Evolutionary conservation across 148 eudicot species (phyloP).

Genomic region (Rhododendron kiyosumense): DNA sequence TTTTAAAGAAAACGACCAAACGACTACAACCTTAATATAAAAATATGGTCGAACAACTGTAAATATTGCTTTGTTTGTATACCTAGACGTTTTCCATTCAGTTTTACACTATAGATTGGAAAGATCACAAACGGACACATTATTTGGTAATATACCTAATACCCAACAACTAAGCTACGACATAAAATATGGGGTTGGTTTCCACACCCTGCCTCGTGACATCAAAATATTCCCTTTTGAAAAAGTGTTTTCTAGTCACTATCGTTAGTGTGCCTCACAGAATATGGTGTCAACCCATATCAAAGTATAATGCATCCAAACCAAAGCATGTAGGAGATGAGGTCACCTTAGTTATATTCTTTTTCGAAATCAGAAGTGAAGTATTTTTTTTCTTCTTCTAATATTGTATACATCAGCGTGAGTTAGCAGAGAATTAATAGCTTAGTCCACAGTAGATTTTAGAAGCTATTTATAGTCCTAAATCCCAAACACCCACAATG

Average conservation of each 20-base stretch:
- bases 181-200: background rate
- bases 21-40: too few relatives aligned
- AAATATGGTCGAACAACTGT: too few relatives aligned
- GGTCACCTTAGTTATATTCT: background rate
- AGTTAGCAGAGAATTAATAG: too few relatives aligned
- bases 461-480: too few relatives aligned
- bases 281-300: background rate
- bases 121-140: background rate
- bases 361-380: background rate
- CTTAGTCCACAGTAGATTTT: too few relatives aligned
- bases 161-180: background rate
- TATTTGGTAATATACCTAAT: too few relatives aligned
- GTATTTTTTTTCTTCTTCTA: background rate
- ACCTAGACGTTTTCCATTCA: background rate
- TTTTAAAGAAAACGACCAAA: too few relatives aligned
- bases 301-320: background rate
- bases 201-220: background rate
- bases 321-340: background rate
- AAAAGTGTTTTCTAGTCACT: background rate
- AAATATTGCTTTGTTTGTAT: too few relatives aligned
- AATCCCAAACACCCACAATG: too few relatives aligned
- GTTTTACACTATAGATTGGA: background rate
- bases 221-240: background rate
- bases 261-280: background rate
- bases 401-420: too few relatives aligned